Conservation (phyloP, 176 grass and related monocot species). For the Phoenix dactylifera region DNA sequence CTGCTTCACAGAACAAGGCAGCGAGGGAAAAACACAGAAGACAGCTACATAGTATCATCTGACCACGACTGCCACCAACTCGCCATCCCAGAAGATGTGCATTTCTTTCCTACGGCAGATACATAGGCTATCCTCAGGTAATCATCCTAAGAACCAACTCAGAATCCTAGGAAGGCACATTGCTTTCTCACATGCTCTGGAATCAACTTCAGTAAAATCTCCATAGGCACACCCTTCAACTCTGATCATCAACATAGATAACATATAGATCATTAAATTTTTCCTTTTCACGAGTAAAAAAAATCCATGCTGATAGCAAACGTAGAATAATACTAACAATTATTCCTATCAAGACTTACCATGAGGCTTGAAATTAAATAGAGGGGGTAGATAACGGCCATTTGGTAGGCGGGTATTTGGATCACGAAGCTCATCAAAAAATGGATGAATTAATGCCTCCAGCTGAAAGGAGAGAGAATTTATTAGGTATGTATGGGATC, state of each 20-base stretch:
- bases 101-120: too few species aligned
- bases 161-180: constrained; percentile 25
- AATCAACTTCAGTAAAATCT: constrained; percentile 53
- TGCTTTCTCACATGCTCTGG: constrained; percentile 60
- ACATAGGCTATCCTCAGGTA: neutral
- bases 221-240: constrained; percentile 50
- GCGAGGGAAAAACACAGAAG: too few species aligned
- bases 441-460: constrained; percentile 72
- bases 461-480: constrained; percentile 32
- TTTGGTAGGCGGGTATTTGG: constrained; percentile 53
- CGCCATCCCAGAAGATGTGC: too few species aligned
- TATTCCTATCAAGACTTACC: constrained; percentile 24
- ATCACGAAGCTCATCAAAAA: constrained; percentile 73
- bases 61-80: too few species aligned
- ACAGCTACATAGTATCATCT: too few species aligned
- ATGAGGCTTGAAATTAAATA: constrained; percentile 85
- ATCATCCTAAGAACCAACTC: constrained; percentile 5
- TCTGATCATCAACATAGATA: constrained; percentile 31
- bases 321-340: neutral
- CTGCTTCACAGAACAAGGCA: too few species aligned
- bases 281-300: too few species aligned
- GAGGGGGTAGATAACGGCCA: constrained; percentile 55
- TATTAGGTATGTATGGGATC: neutral
- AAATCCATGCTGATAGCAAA: too few species aligned
- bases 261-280: constrained; percentile 7